These are phyloP conservation scores for Gaeumannomyces sp. DNA, from an alignment of 2,329 filamentous ascomycete genomes.

Conservation along the genomic window DNA sequence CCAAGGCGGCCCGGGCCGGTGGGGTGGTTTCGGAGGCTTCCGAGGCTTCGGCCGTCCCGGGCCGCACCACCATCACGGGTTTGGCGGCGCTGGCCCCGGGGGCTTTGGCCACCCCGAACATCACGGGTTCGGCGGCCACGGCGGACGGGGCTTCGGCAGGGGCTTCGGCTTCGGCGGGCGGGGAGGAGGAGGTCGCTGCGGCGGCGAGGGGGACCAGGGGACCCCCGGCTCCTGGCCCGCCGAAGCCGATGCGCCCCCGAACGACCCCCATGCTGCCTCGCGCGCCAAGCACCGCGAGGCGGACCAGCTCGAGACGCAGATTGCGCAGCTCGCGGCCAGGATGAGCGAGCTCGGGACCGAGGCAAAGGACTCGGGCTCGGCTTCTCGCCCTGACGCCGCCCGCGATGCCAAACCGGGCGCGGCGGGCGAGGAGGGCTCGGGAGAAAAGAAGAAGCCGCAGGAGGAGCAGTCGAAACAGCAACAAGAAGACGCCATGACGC, in stretches of 20 bases:
- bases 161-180: not conserved
- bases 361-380: not conserved
- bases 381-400: not conserved
- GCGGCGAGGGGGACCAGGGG: constrained; percentile 1
- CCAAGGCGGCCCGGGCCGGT: not conserved
- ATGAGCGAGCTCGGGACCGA: not conserved
- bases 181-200: constrained; percentile 1
- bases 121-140: not conserved
- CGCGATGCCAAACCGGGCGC: too few species aligned
- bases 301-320: constrained; percentile 27
- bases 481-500: constrained; percentile 17
- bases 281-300: constrained; percentile 31
- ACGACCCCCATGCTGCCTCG: constrained; percentile 17
- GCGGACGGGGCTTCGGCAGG: not conserved
- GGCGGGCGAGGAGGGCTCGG: not conserved
- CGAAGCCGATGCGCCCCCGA: constrained; percentile 16
- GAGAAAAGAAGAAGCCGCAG: constrained; percentile 14
- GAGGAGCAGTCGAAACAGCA: constrained; percentile 17
- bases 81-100: too few species aligned
- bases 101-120: not conserved
- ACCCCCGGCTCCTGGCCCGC: constrained; percentile 30
- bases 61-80: not conserved
- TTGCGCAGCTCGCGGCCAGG: constrained; percentile 21
- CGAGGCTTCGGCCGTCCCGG: not conserved
- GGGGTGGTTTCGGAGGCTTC: not conserved